Percentiles rank a stretch among this genome's conserved stretches.
phyloP scores from a whole-genome alignment of 208 protist genomes.

The Herpetomonas muscarum region DNA sequence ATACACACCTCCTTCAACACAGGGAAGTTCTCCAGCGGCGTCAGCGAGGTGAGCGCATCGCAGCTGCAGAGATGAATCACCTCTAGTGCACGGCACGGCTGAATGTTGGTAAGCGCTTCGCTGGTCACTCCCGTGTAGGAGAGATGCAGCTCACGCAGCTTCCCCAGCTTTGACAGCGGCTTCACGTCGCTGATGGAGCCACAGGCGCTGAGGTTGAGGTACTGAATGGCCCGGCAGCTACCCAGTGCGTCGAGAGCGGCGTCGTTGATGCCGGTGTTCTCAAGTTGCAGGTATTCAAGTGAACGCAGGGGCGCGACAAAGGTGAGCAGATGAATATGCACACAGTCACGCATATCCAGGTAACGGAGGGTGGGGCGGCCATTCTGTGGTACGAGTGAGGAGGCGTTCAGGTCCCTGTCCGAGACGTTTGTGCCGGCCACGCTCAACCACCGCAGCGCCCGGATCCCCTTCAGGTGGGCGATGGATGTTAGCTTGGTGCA shows the following conservation, averaged over 20 bases:
- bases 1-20: slow-evolving; percentile 24
- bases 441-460: slow-evolving; percentile 31
- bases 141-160: slow-evolving; percentile 48
- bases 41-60: slow-evolving; percentile 26
- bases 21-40: slow-evolving; percentile 22
- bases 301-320: slow-evolving; percentile 26
- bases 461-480: slow-evolving; percentile 27
- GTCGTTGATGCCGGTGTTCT: slow-evolving; percentile 40
- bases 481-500: slow-evolving; percentile 33
- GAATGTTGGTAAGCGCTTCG: slow-evolving; percentile 1
- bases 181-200: slow-evolving; percentile 28
- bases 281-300: slow-evolving; percentile 43
- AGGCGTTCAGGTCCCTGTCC: slow-evolving; percentile 21
- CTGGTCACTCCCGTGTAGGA: slow-evolving; percentile 21
- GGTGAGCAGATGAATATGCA: slow-evolving; percentile 12
- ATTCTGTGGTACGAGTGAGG: no score
- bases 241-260: slow-evolving; percentile 20
- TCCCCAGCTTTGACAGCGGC: slow-evolving; percentile 17
- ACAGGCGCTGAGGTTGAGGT: slow-evolving; percentile 47
- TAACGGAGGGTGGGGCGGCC: slow-evolving; percentile 22
- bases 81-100: slow-evolving; percentile 16
- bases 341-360: slow-evolving; percentile 48
- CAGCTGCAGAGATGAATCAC: slow-evolving; percentile 57
- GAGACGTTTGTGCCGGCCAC: slow-evolving; percentile 39
- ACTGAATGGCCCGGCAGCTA: slow-evolving; percentile 24